Evolutionary conservation across 768 basidiomycete species (phyloP).

Genomic region (Russula sp.): DNA sequence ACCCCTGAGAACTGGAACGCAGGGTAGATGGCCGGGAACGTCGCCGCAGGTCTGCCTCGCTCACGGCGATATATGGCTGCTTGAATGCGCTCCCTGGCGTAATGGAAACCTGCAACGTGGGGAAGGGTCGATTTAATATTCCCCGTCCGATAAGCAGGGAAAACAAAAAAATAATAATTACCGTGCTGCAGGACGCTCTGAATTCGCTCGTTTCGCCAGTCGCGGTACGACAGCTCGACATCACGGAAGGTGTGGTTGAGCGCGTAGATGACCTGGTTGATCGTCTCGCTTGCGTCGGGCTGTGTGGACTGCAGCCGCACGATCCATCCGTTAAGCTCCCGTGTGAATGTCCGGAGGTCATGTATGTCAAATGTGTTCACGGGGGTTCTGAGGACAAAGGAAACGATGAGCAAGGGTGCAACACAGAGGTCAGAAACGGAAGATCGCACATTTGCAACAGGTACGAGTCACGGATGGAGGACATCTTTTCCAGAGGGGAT

Average conservation of each 20-base stretch:
- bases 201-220: conserved; percentile 12
- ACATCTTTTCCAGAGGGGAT: not conserved
- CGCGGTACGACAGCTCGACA: conserved; percentile 1
- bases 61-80: conserved; percentile 8
- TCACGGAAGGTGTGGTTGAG: conserved; percentile 10
- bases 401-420: not conserved
- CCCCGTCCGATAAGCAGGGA: not conserved
- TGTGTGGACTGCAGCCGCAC: not conserved
- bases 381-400: not conserved
- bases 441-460: conserved; percentile 6
- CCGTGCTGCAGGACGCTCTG: not conserved
- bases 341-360: conserved; percentile 5
- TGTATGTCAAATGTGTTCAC: conserved; percentile 8
- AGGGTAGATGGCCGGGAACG: not conserved
- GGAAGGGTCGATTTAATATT: not conserved
- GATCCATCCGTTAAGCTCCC: not conserved
- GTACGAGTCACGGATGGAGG: not conserved
- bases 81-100: not conserved
- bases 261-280: conserved; percentile 2
- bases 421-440: not conserved
- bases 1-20: not conserved
- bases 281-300: not conserved
- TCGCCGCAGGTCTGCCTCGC: not conserved
- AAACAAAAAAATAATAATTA: not conserved
- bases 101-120: conserved; percentile 11